Base-by-base conservation (phyloP, 2,329 filamentous ascomycete genomes). In the Chaetomium globosum region DNA sequence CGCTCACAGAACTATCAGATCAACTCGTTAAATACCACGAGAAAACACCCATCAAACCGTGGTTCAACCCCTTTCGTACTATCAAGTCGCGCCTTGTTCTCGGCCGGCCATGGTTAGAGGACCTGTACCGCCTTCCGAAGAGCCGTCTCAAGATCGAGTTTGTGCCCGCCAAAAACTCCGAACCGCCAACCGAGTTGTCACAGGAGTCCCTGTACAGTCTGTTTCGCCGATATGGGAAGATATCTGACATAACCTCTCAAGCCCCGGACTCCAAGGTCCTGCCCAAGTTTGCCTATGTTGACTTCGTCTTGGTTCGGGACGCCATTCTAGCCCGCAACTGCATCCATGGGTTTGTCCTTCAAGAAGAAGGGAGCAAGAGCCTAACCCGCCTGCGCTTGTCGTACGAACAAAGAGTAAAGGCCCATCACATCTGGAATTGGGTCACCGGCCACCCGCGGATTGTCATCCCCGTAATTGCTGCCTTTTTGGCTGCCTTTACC, bases 61-160 rank as follows among this genome's bases (percentile, higher is more conserved):
- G 93, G 91, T 97, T 95, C 80, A 96, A 89, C 71, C 93, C 93
- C 0, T 89, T 97, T 69, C 83, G 86, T 26, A 79, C 84, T 16
- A 88, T 96, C 64, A 84, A 86, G 57, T 87, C 88, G 3, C 87
- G 87, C 28, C 80, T 93, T 7, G 95, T 99, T 2, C 83, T 87
- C 63, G 95, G 95, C 10, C 87, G 88, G 26, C 95, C 95, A 0
- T 99, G 95, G 95, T 84, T 98, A 2, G 95, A 98, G 74, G 95
- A 99, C 74, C 80, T 99, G 31, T 90, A 92, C 71, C 86, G 93
- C 7, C 88, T 93, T 59, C 95, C 95, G 0, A 92, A 88, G 64
- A 82, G 82, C 49, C 84, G 91, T 31, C 73, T 99, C 46, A 90
- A 87, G 71, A 87, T 97, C 26, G 94, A 98, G 74, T 98, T 97